Evolutionary conservation across 495 filamentous ascomycete species (phyloP), one percentile per base, ranked within the genome.

Genomic region (Aspergillus cristatus): DNA sequence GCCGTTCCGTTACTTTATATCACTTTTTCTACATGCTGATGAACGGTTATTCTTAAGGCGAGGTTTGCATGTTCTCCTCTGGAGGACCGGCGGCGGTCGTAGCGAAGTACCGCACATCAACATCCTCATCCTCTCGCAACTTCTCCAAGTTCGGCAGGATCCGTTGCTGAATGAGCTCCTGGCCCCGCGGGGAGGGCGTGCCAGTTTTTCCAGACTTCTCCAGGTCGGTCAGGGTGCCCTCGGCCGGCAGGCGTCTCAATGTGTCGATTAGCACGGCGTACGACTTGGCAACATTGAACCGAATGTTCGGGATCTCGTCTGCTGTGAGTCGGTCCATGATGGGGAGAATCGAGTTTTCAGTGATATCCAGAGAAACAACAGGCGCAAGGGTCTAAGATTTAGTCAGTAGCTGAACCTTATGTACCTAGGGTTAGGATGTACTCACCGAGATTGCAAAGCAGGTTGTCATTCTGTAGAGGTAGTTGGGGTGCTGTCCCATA

Each of bases 271-370:
- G 67, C 29, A 90, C 78, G 13, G 78, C 75, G 54, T 96, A 98
- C 18, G 93, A 96, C 65, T 98, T 98, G 38, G 91, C 93, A 35
- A 97, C 90, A 55, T 98, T 98, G 74, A 98, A 98, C 37, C 91
- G 86, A 57, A 98, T 98, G 60, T 98, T 98, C 37, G 91, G 91
- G 54, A 98, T 98, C 18, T 89, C 86, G 54, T 98, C 91, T 12
- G 73, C 71, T 18, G 94, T 83, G 18, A 98, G 79, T 63, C 88
- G 81, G 53, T 95, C 86, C 60, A 98, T 73, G 74, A 97, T 97
- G 25, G 93, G 90, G 7, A 98, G 77, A 50, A 98, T 91, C 14
- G 83, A 90, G 55, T 81, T 82, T 55, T 89, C 82, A 53, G 97
- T 91, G 40, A 94, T 86, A 33, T 86, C 82, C 37, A 97, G 68